Percentiles rank a stretch among this genome's conserved stretches.
Evolutionary conservation across 805 yeast genomes (phyloP).

Genomic region (Pichia cephalocereana): DNA sequence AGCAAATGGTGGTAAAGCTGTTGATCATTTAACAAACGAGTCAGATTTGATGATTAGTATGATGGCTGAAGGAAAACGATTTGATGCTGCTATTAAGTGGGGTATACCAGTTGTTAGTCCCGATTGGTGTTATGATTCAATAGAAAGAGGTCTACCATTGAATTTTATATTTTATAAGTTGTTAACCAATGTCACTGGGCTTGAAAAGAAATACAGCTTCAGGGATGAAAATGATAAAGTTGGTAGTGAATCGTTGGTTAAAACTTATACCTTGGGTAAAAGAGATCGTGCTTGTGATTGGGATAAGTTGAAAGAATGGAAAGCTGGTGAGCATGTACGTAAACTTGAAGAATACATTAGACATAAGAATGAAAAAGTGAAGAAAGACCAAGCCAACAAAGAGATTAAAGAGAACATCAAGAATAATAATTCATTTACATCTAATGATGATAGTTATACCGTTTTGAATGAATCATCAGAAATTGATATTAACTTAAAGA

Average conservation of each 20-base stretch:
- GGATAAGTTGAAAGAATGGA: conserved; percentile 10
- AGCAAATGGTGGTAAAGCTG: conserved; percentile 39
- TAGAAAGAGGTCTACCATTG: conserved; percentile 35
- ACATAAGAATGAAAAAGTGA: neutral
- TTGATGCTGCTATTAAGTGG: conserved; percentile 45
- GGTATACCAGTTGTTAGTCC: conserved; percentile 46
- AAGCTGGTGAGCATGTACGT: conserved; percentile 2
- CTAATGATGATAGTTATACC: neutral
- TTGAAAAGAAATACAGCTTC: conserved; percentile 25
- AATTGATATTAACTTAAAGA: neutral
- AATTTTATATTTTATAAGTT: conserved; percentile 32
- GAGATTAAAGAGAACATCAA: neutral
- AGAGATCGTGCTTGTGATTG: conserved; percentile 13
- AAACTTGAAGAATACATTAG: conserved; percentile 5
- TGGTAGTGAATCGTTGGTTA: conserved; percentile 5
- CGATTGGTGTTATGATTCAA: conserved; percentile 39
- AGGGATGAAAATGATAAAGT: conserved; percentile 11
- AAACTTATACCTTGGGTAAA: conserved; percentile 9
- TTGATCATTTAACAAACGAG: conserved; percentile 38
- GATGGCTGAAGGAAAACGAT: conserved; percentile 44
- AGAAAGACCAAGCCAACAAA: neutral
- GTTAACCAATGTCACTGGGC: conserved; percentile 25
- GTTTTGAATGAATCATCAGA: neutral
- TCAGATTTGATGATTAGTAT: conserved; percentile 41
- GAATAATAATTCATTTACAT: neutral